Evolutionary conservation across 805 yeast genomes (phyloP).

Genomic region (Candida endomychidarum): DNA sequence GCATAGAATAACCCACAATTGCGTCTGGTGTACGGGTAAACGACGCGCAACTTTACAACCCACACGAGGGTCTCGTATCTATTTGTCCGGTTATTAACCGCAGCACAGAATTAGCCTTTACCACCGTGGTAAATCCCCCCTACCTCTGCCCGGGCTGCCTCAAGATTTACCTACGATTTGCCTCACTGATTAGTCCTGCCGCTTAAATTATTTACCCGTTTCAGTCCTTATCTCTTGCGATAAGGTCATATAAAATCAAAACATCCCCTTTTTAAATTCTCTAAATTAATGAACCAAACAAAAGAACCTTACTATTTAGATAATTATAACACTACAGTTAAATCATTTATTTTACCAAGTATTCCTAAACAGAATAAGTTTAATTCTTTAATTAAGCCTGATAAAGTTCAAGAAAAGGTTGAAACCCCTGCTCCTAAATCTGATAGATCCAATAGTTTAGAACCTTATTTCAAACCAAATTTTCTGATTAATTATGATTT

Average conservation of each 20-base stretch:
- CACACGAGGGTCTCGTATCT: too few relatives aligned
- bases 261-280: neutral
- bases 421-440: constrained; percentile 1
- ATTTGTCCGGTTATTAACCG: too few relatives aligned
- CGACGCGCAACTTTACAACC: too few relatives aligned
- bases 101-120: too few relatives aligned
- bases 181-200: too few relatives aligned
- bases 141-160: neutral
- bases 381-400: constrained; percentile 9
- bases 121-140: too few relatives aligned
- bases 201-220: neutral
- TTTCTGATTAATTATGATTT: constrained; percentile 9
- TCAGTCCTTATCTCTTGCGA: constrained; percentile 4
- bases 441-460: constrained; percentile 16
- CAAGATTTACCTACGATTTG: too few relatives aligned
- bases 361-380: constrained; percentile 15
- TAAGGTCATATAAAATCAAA: neutral
- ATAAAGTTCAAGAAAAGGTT: constrained; percentile 1
- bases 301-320: constrained; percentile 19
- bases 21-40: too few relatives aligned
- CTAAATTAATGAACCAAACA: constrained; percentile 6
- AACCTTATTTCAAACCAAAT: constrained; percentile 17
- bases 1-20: too few relatives aligned
- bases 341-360: constrained; percentile 14
- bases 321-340: constrained; percentile 15